Evolutionary conservation across 495 filamentous ascomycete genomes (phyloP), one percentile per base, ranked within the genome.

Genomic region (Halenospora varia): DNA sequence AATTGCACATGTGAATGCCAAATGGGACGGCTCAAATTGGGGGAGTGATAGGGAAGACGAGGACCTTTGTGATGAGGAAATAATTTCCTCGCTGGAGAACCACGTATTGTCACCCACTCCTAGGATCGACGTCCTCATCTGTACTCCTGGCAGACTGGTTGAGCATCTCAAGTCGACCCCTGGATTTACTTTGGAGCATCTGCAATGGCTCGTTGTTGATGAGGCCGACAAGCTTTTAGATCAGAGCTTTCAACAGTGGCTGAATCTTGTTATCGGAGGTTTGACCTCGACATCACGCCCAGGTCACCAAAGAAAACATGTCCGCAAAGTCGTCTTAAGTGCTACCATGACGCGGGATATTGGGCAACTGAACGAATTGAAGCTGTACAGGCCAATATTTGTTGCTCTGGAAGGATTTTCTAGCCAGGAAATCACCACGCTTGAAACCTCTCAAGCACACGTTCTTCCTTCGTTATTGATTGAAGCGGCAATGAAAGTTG

Each of bases 301-400:
- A 39, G 48, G 47, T 44, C 25, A 35, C 10, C 6, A 67, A 63
- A 55, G 69, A 67, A 52, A 20, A 71, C 82, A 10, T 75, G 82
- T 44, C 19, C 42, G 42, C 10, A 96, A 96, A 68, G 76, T 96
- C 20, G 75, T 96, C 35, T 76, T 97, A 10, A 96, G 90, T 67
- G 94, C 94, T 8, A 97, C 95, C 0, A 96, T 98, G 89, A 96
- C 91, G 1, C 78, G 82, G 25, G 93, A 97, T 68, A 75, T 96
- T 35, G 86, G 87, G 17, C 89, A 91, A 57, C 68, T 98, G 46
- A 86, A 84, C 42, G 82, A 77, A 0, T 68, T 98, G 47, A 88
- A 82, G 53, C 78, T 98, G 19, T 75, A 76, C 1, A 79, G 86
- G 57, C 94, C 94, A 11, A 85, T 80, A 49, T 72, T 97, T 57